Evolutionary conservation across 768 basidiomycete species (phyloP), one percentile per base, ranked within the genome.

Genomic region (Collybiopsis confluens): DNA sequence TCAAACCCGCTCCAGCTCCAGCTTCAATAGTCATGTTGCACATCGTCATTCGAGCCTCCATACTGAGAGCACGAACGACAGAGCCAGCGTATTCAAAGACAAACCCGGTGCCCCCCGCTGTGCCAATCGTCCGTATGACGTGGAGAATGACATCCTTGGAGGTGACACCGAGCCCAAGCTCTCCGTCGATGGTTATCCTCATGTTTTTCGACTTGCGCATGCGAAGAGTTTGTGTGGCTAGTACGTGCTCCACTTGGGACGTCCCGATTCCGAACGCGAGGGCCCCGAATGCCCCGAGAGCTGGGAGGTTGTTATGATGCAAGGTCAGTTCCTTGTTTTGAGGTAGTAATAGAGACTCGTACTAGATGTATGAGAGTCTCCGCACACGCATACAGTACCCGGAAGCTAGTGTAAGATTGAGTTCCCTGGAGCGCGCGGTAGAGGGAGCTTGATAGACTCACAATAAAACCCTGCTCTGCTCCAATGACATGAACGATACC

Each of bases 1-100:
- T 79, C 91, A 95, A 92, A 47, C 92, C 92, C 10, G 92, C 92
- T 61, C 92, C 82, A 60, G 92, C 92, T 62, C 92, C 92, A 54
- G 86, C 92, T 68, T 95, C 92, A 63, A 95, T 94, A 56, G 90
- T 93, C 92, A 95, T 94, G 72, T 95, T 95, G 73, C 92, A 93
- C 57, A 85, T 85, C 62, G 86, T 89, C 88, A 89, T 92, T 45
- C 92, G 83, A 38, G 88, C 90, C 68, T 95, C 92, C 89, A 94
- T 92, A 62, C 85, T 86, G 64, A 92, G 84, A 18, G 74, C 78
- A 54, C 89, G 85, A 71, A 92, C 89, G 50, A 91, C 87, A 5
- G 86, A 88, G n/a, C 92, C 92, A 53, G 90, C 83, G 64, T 89
- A 95, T 70, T 95, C 92, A 65, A 95, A 92, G 56, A 93, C 91